Base-by-base conservation (phyloP, 805 yeast species). In the Saturnispora besseyi region DNA sequence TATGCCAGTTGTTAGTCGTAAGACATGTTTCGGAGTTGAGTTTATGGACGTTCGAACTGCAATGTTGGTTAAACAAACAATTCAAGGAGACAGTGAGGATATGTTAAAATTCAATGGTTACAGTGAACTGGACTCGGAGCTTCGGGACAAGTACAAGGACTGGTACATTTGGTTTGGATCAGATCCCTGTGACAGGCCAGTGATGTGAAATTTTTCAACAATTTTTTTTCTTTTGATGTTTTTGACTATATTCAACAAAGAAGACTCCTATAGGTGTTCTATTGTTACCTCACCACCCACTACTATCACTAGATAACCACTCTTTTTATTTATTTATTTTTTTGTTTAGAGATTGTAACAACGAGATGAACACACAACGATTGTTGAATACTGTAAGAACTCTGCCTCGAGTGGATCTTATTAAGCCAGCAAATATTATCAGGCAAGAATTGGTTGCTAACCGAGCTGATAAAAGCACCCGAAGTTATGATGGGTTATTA, bases 81-180 rank as follows among this genome's bases (percentile, higher is more conserved):
- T 74, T 52, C 72, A 58, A 62, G 18, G 54, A 53, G 36, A 15
- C 29, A 22, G 21, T 3, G 34, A 31, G 29, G 37, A 32, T 40
- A 26, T 9, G 22, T 30, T 10, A 42, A 26, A 13, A 2, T 51
- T n/a, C 15, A 28, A 13, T 31, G 36, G 32, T 18, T n/a, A 31
- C 15, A 26, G 7, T 7, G 13, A 6, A 13, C 7, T 18, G 15
- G 41, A 41, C 18, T 18, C n/a, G 6, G 30, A 28, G 18, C 18
- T 24, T 12, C 26, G 44, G 7, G 46, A 46, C 1, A 78, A 74
- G 55, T 85, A 81, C 57, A 62, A 61, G 10, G 76, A 69, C 4
- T 86, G 93, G 93, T 64, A 71, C 7, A 64, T 82, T 1, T 75
- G 81, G 79, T 86, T 77, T 55, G 86, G 84, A 0, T 74, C 73